Evolutionary conservation across 2,329 filamentous ascomycete species (phyloP).

Genomic region (Diaporthe ampelina): DNA sequence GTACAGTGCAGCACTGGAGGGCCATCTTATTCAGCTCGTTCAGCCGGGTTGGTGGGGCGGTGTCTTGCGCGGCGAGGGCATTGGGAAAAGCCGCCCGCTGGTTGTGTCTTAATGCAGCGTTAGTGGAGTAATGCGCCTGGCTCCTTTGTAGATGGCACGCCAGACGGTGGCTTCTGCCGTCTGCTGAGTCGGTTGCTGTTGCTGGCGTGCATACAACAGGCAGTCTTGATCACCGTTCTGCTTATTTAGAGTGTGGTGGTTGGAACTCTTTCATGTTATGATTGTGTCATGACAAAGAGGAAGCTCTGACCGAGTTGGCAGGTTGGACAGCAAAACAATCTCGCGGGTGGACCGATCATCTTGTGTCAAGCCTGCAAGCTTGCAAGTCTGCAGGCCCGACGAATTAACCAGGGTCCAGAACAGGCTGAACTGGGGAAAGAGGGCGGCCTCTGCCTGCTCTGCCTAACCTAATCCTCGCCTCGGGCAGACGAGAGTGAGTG

Average conservation of each 20-base stretch:
- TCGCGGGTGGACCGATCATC: slow-evolving; percentile 3
- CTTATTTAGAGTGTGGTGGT: no score
- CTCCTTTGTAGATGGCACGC: slow-evolving; percentile 2
- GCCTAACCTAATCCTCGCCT: slow-evolving; percentile 26
- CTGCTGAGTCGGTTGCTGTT: neutral
- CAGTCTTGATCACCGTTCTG: neutral
- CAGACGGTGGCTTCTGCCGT: neutral
- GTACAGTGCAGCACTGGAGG: neutral
- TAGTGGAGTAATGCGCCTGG: slow-evolving; percentile 22
- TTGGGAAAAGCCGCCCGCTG: neutral
- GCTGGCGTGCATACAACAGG: neutral
- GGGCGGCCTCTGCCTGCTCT: slow-evolving; percentile 33
- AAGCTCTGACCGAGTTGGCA: neutral
- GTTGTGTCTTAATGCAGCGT: slow-evolving; percentile 18
- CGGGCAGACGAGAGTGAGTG: neutral
- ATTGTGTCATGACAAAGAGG: neutral
- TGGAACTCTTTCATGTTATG: neutral
- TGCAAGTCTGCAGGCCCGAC: neutral
- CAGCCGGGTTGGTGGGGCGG: slow-evolving; percentile 35
- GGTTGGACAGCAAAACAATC: slow-evolving; percentile 20
- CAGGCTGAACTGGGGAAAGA: slow-evolving; percentile 21
- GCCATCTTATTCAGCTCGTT: slow-evolving; percentile 4
- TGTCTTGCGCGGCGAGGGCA: neutral
- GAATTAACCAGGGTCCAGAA: slow-evolving; percentile 12
- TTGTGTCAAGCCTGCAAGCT: neutral